A percentile compares a stretch with the other conserved stretches of the same genome.
Evolutionary conservation across 2,329 filamentous ascomycete species (phyloP).

Genomic region (Neofusicoccum laricinum): DNA sequence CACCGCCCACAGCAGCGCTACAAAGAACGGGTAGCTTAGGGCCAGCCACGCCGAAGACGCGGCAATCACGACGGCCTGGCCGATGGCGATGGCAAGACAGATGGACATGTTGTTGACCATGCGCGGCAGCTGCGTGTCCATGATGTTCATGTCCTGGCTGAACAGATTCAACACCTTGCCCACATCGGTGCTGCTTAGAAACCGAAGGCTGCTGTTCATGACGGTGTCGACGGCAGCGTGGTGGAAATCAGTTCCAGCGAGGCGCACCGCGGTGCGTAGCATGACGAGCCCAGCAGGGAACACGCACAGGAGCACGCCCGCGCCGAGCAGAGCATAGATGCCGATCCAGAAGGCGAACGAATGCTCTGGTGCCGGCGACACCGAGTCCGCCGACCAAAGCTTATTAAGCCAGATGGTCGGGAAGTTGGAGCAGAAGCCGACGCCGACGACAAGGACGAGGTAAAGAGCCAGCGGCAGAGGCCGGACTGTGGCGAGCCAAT

Average conservation of each 20-base stretch:
- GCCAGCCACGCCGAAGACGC: slow-evolving; percentile 40
- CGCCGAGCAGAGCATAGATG: slow-evolving; percentile 31
- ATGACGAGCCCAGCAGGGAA: not conserved
- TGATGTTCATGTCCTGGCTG: slow-evolving; percentile 46
- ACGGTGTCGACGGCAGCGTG: not conserved
- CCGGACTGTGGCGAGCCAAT: not conserved
- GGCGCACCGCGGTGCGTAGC: not conserved
- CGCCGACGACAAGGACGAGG: not conserved
- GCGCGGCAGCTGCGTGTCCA: slow-evolving; percentile 43
- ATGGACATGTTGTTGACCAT: slow-evolving; percentile 32
- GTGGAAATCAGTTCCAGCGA: not conserved
- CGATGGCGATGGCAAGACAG: not conserved
- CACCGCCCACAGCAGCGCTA: slow-evolving; percentile 38
- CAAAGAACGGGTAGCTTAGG: slow-evolving; percentile 35
- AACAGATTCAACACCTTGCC: slow-evolving; percentile 47
- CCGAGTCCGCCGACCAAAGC: not conserved
- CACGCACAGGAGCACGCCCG: slow-evolving; percentile 20
- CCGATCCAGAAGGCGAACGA: slow-evolving; percentile 31
- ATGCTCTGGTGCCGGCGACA: not conserved
- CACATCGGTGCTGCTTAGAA: slow-evolving; percentile 44
- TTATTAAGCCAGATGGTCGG: not conserved
- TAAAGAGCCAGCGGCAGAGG: not conserved
- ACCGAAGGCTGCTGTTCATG: slow-evolving; percentile 37
- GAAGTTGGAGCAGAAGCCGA: not conserved
- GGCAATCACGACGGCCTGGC: slow-evolving; percentile 32